Percentiles rank a stretch among this genome's conserved stretches.
phyloP scores from a whole-genome alignment of 1,284 basidiomycete species.

The Leucoagaricus sp. region DNA sequence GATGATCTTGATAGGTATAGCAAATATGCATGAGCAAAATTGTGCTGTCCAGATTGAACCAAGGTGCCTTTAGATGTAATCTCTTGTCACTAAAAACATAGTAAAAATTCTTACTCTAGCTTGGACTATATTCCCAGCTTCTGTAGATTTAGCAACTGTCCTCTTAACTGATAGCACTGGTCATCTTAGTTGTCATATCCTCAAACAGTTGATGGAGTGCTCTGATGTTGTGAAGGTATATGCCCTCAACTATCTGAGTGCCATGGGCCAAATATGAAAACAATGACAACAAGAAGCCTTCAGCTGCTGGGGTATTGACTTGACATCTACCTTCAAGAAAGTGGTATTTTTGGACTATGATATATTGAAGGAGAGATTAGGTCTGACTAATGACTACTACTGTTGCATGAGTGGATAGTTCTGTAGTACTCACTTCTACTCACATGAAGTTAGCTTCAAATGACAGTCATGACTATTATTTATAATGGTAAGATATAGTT shows the following conservation, averaged over 20 bases:
- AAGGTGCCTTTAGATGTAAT: conserved; percentile 3
- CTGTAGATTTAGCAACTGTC: not conserved
- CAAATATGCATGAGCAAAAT: not conserved
- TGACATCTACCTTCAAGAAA: not conserved
- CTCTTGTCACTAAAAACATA: not conserved
- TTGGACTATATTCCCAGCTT: not conserved
- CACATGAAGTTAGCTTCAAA: not conserved
- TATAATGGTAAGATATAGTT: not conserved
- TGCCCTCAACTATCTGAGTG: not conserved
- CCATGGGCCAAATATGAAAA: not conserved
- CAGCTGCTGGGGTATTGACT: not conserved
- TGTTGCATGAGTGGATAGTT: not conserved
- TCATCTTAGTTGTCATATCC: not conserved
- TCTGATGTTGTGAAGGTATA: conserved; percentile 2
- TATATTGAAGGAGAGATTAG: not conserved
- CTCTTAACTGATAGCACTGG: conserved; percentile 8
- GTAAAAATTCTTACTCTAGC: not conserved
- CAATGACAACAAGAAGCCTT: not conserved
- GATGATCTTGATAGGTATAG: not conserved
- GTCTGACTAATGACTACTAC: not conserved
- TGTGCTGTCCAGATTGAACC: not conserved
- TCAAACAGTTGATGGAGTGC: not conserved
- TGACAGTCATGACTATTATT: conserved; percentile 1
- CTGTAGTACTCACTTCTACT: not conserved
- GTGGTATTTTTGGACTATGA: conserved; percentile 2